phyloP scores from a whole-genome alignment of 768 basidiomycete species.

The Rossbeevera mucosa region DNA sequence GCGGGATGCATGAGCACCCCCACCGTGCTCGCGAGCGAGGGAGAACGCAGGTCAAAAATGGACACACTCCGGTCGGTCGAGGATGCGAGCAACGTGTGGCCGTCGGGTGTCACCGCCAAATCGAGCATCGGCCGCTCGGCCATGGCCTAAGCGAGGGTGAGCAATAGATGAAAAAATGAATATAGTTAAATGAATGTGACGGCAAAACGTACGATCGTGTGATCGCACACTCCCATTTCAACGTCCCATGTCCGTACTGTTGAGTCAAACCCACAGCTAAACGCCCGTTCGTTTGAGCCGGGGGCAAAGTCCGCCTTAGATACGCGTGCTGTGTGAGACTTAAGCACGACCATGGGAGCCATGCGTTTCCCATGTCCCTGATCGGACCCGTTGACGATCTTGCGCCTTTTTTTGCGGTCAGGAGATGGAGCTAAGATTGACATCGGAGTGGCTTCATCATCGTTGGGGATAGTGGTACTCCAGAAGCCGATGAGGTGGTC shows the following conservation, averaged over 20 bases:
- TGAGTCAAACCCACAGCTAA: conserved; percentile 86
- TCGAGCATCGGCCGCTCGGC: conserved; percentile 75
- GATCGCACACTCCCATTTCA: conserved; percentile 64
- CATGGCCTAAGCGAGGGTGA: conserved; percentile 41
- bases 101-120: conserved; percentile 45
- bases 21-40: conserved; percentile 34
- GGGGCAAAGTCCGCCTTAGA: conserved; percentile 62
- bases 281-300: conserved; percentile 41
- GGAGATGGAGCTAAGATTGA: background rate
- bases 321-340: conserved; percentile 79
- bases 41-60: conserved; percentile 61
- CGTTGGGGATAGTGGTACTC: conserved; percentile 56
- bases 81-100: conserved; percentile 48
- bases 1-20: conserved; percentile 55
- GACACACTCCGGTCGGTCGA: conserved; percentile 74
- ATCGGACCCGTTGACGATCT: conserved; percentile 36
- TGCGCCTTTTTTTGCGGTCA: conserved; percentile 59
- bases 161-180: background rate
- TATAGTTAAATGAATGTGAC: background rate
- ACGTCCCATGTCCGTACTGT: conserved; percentile 87
- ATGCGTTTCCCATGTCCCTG: conserved; percentile 45
- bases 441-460: conserved; percentile 52
- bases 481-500: conserved; percentile 82
- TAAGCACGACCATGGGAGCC: conserved; percentile 67
- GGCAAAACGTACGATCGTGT: conserved; percentile 52